A percentile compares a stretch with the other conserved stretches of the same genome.
phyloP scores from a whole-genome alignment of 768 basidiomycete species.

The Agrocybe praecox region DNA sequence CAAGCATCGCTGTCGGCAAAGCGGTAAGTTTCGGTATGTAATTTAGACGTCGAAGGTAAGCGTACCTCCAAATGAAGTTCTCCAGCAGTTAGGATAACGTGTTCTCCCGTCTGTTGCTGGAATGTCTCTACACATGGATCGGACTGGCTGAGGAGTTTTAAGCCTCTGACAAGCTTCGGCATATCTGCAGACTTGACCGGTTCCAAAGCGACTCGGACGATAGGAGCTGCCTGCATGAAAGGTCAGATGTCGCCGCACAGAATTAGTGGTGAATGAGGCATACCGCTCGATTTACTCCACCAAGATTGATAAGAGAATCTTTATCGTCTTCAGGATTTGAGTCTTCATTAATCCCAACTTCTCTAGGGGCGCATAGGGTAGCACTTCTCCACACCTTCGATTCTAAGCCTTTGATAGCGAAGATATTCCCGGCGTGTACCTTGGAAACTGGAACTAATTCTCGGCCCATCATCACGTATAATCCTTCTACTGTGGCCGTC shows the following conservation, averaged over 20 bases:
- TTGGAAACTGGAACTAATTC: conserved; percentile 84
- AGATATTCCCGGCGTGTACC: conserved; percentile 92
- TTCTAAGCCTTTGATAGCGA: conserved; percentile 88
- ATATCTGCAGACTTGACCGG: conserved; percentile 83
- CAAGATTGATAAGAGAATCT: conserved; percentile 78
- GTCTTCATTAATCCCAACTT: conserved; percentile 39
- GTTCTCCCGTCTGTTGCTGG: conserved; percentile 96
- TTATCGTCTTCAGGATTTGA: conserved; percentile 34
- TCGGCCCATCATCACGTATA: conserved; percentile 98
- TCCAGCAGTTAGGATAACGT: conserved; percentile 95
- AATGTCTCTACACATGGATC: conserved; percentile 98
- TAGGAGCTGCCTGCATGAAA: conserved; percentile 69
- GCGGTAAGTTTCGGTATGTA: neutral
- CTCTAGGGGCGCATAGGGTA: conserved; percentile 77
- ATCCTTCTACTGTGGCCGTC: conserved; percentile 62
- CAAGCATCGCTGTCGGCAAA: conserved; percentile 75
- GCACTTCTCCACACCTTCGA: conserved; percentile 90
- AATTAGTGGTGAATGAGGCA: conserved; percentile 18
- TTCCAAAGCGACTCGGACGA: conserved; percentile 94
- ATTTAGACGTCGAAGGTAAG: neutral
- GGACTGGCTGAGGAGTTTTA: conserved; percentile 89
- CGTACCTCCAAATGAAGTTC: conserved; percentile 93
- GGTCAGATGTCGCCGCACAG: neutral
- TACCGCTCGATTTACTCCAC: conserved; percentile 68
- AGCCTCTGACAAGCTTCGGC: conserved; percentile 83